phyloP scores from a whole-genome alignment of 2,329 filamentous ascomycete species.

The Emergomyces pasteurianus region DNA sequence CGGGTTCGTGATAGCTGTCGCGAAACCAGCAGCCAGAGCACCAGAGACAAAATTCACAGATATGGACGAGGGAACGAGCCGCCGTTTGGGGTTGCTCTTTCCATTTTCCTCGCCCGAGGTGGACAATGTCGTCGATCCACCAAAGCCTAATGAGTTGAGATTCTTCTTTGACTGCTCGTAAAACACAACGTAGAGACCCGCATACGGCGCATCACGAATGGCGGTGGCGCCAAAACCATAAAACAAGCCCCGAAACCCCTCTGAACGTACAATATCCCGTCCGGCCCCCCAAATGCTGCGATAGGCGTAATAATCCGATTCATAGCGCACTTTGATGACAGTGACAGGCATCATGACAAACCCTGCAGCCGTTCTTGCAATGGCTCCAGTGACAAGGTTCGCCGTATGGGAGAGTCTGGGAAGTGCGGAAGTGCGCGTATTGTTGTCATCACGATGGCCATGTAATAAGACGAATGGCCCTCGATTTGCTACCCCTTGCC shows the following conservation, averaged over 20 bases:
- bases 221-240: conserved; percentile 89
- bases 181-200: conserved; percentile 84
- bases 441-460: conserved; percentile 16
- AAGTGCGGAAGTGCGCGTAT: conserved; percentile 52
- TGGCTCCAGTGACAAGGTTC: conserved; percentile 75
- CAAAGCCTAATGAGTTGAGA: conserved; percentile 17
- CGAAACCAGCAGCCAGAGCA: conserved; percentile 65
- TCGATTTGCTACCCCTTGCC: conserved; percentile 48
- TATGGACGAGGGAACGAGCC: conserved; percentile 24
- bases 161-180: conserved; percentile 54
- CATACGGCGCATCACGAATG: conserved; percentile 89
- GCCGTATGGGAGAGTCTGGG: conserved; percentile 72
- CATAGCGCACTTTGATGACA: conserved; percentile 91
- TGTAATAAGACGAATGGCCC: conserved; percentile 29
- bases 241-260: conserved; percentile 78
- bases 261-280: conserved; percentile 57
- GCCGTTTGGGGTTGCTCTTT: background rate
- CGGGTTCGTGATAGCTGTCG: conserved; percentile 84
- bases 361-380: conserved; percentile 73
- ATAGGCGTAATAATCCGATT: conserved; percentile 78
- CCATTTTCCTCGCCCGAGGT: background rate
- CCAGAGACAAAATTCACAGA: conserved; percentile 80
- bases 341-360: conserved; percentile 93
- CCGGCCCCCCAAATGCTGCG: conserved; percentile 61
- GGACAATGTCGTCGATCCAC: conserved; percentile 13